Evolutionary conservation across 176 grass and related monocot species (phyloP).

Genomic region (Tillandsia fasciculata): DNA sequence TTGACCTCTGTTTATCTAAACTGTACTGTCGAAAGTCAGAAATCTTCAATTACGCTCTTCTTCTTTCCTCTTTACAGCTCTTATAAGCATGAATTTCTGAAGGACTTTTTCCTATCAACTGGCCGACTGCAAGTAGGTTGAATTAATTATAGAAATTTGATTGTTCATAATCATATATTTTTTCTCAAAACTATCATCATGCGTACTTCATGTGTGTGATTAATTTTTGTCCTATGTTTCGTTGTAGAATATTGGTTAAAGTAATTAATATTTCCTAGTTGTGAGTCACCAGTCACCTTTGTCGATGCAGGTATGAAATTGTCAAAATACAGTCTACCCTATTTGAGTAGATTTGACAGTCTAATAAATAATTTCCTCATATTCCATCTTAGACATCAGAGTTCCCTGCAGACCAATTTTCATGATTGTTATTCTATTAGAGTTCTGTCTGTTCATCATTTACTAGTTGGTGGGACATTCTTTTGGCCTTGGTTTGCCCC

Average conservation of each 20-base stretch:
- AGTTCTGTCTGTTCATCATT: not conserved
- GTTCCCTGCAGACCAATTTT: not conserved
- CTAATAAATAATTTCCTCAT: not conserved
- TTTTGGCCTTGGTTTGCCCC: not conserved
- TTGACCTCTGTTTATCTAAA: not conserved
- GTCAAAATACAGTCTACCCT: not conserved
- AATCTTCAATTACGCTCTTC: slow-evolving; percentile 27
- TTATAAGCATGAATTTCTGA: slow-evolving; percentile 92
- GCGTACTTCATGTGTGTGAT: no score
- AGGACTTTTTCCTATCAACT: slow-evolving; percentile 93
- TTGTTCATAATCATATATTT: slow-evolving; percentile 4
- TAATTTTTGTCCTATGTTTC: not conserved
- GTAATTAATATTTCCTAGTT: not conserved
- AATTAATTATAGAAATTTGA: slow-evolving; percentile 16
- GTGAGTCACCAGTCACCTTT: not conserved
- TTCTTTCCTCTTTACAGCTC: slow-evolving; percentile 38
- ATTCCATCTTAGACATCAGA: not conserved
- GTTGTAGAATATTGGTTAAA: not conserved
- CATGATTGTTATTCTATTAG: not conserved
- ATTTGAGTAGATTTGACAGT: not conserved
- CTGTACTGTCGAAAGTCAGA: slow-evolving; percentile 2
- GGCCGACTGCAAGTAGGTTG: slow-evolving; percentile 78
- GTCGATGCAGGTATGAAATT: not conserved
- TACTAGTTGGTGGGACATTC: not conserved
- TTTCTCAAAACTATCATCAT: not conserved